Evolutionary conservation across 108 stramenopile species (phyloP), one percentile per base, ranked within the genome.

Genomic region (Cyclotella atomus): DNA sequence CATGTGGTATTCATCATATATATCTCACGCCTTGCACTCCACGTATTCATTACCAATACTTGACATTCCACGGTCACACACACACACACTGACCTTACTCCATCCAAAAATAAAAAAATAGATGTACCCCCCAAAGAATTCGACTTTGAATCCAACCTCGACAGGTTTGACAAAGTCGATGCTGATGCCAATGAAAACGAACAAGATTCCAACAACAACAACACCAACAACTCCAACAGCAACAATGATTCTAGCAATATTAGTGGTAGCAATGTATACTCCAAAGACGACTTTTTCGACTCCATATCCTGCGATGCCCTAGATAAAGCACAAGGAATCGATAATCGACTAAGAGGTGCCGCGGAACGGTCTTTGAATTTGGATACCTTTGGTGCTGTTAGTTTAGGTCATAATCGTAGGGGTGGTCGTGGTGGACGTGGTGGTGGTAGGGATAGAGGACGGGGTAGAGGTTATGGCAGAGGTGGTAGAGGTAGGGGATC

Each of bases 331-430:
- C 67, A 76, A 16, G 94, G 94, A 41, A 54, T 92, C 30, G 89
- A 95, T 68, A 90, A 95, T 74, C 84, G 94, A 38, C 72, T 95
- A 33, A 83, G 91, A 34, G 91, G 91, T 0, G 77, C 83, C 5
- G 68, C 73, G 15, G 94, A 95, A 60, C 83, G 91, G 50, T 84
- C 75, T 54, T 65, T 95, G 63, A 95, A 95, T 73, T 83, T 91
- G 27, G 94, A 95, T 73, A 92, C 94, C 10, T 95, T 95, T 83
- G 94, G 94, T 27, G 94, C 94, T 0, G 87, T 88, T 0, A 88
- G 89, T 36, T 72, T 95, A 45, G 80, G 73, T 17, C 68, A 87
- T 57, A 38, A 77, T 21, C 71, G 81, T 2, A 36, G 78, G 4
- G 71, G 81, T 3, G 62, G 91, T 25, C 74, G 87, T 27, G 45